Base-by-base conservation (phyloP, 2,329 filamentous ascomycete species). In the Curvularia sp. region DNA sequence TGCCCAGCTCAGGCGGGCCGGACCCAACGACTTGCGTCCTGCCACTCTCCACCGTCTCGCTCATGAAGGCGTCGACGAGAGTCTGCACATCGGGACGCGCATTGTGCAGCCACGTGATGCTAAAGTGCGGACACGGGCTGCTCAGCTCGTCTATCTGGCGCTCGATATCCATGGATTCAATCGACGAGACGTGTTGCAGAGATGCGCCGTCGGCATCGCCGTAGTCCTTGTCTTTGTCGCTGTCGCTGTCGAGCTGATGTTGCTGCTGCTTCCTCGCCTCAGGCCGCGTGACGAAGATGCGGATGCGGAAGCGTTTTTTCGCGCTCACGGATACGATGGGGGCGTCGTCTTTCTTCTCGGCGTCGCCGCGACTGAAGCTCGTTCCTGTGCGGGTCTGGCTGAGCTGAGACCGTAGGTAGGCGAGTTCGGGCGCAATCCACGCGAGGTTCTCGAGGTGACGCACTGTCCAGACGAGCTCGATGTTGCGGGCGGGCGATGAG, bases 371-470 rank as follows among this genome's bases (percentile, higher is more conserved):
- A n/a, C 21, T 42, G 5, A 30, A 46, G 23, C 12, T 1, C 19
- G 27, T 32, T 34, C 10, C 49, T 10, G 19, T 12, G 15, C 34
- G 27, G n/a, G 5, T 34, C 21, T 25, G 19, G 8, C 19, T 28
- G 34, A 57, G 54, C 7, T 42, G 49, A 2, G 54, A 57, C 13
- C 48, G 53, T 13, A 57, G 42, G 15, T 48, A 42, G 9, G 54
- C 49, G 2, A 57, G 28, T 32, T 57, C 54, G 4, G 53, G 28
- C 1, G 28, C 53, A 3, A 55, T 45, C 53, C 53, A 55, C 2
- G 53, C 53, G 15, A 56, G 48, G 12, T 56, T 56, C n/a, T 56
- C 54, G 3, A 56, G 15, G n/a, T 56, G 54, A 4, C 54, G 34
- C 0, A 53, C 34, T 28, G 49, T 53, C 54, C 54, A 56, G 34